These are phyloP conservation scores for Penicillium mononematosum DNA, from an alignment of 495 filamentous ascomycete genomes.

Conservation along the genomic window DNA sequence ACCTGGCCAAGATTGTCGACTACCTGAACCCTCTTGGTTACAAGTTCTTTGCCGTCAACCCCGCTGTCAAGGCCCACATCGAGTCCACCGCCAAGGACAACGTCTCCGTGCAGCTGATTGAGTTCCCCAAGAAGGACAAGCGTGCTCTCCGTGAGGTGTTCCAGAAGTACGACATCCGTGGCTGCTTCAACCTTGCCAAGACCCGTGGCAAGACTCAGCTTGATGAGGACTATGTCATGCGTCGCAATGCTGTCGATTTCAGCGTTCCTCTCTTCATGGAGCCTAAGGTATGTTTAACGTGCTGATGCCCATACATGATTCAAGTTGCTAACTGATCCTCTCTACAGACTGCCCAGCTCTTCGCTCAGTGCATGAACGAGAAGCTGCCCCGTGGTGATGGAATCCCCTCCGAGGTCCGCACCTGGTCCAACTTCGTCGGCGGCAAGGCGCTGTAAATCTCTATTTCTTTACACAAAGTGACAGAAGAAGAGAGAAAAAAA, in stretches of 20 bases:
- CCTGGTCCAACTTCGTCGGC: constrained; percentile 93
- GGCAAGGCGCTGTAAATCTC: constrained; percentile 76
- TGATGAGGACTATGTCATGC: constrained; percentile 98
- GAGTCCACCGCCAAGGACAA: constrained; percentile 65
- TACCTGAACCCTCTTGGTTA: constrained; percentile 86
- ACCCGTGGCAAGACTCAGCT: constrained; percentile 76
- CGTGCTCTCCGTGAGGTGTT: constrained; percentile 92
- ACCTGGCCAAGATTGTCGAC: constrained; percentile 74
- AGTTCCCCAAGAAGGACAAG: constrained; percentile 97
- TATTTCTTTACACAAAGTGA: constrained; percentile 21
- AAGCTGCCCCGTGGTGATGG: constrained; percentile 81
- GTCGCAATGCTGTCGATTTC: constrained; percentile 96
- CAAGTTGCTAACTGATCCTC: constrained; percentile 19
- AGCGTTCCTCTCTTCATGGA: constrained; percentile 98
- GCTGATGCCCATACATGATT: constrained; percentile 1
- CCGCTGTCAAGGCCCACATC: constrained; percentile 76
- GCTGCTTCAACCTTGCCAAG: constrained; percentile 92
- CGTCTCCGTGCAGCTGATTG: constrained; percentile 81
- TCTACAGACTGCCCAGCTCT: constrained; percentile 84
- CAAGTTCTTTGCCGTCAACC: constrained; percentile 85
- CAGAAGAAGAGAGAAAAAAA: constrained; percentile 22
- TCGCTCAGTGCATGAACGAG: constrained; percentile 92
- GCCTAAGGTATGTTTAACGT: constrained; percentile 71
- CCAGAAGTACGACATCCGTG: constrained; percentile 92
- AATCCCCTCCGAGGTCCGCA: constrained; percentile 85